Percentiles rank a stretch among this genome's conserved stretches.
Evolutionary conservation across 179 eudicot species (phyloP).

Genomic region (Patellifolia procumbens): DNA sequence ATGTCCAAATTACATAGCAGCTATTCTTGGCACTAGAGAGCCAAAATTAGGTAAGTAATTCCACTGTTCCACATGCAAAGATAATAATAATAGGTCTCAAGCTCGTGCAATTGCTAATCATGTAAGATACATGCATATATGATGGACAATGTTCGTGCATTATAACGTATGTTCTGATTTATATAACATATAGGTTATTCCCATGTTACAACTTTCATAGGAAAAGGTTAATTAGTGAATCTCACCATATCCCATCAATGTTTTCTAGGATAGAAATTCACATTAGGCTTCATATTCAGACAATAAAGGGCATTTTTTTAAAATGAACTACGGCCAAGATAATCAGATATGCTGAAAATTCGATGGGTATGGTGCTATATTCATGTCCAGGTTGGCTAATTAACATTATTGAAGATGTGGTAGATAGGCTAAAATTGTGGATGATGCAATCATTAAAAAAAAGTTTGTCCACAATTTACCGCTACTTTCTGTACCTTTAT

Average conservation of each 20-base stretch:
- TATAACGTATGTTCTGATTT: background rate
- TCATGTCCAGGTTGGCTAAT: conserved; percentile 26
- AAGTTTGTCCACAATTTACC: too few species aligned
- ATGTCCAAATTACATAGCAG: conserved; percentile 2
- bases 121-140: background rate
- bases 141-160: background rate
- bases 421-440: background rate
- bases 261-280: background rate
- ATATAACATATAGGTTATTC: background rate
- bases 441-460: conserved; percentile 23
- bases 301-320: background rate
- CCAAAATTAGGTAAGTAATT: conserved; percentile 7
- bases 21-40: background rate
- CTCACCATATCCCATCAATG: background rate
- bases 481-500: too few species aligned
- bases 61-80: conserved; percentile 21
- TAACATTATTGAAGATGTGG: conserved; percentile 9
- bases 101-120: conserved; percentile 10
- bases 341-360: background rate
- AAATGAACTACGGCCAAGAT: conserved; percentile 5
- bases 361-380: conserved; percentile 3
- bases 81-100: background rate
- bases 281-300: background rate
- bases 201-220: background rate
- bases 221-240: background rate